Base-by-base conservation (phyloP, 768 basidiomycete genomes). In the Termitomyces heimii region DNA sequence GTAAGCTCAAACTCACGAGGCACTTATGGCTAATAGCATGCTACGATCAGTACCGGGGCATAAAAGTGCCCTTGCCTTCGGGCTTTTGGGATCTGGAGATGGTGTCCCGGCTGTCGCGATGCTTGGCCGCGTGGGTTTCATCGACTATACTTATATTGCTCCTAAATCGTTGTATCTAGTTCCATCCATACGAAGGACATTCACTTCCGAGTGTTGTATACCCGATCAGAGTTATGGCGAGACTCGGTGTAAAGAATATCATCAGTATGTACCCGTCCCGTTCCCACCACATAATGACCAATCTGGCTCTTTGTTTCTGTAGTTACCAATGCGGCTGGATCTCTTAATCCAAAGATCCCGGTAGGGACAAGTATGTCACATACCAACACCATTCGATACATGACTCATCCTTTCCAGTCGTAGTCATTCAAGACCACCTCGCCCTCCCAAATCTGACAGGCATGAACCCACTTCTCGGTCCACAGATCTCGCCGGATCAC, bases 271-370 rank as follows among this genome's bases (percentile, higher is more conserved):
- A 28, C 18, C 16, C 31, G 24, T 5, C 10, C 39, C 8, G 4
- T 29, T 14, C 6, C 18, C 12, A 44, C 16, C 8, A 55, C 26
- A 53, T 26, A 50, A 20, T 48, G 37, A 47, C 45, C 51, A 28
- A 35, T 51, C 24, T 47, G 12, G 32, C 45, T 4, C 16, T 22
- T 18, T 31, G 12, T n/a, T n/a, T 29, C 49, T 22, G 16, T 63
- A 93, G 91, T 94, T 47, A 95, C 93, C 40, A 96, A 95, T 69
- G 94, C 93, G 12, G 82, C 92, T 18, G 93, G 93, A 18, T 86
- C 86, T 3, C 76, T 96, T 7, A 92, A 90, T 65, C 83, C 86
- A 4, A 61, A 73, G 8, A 80, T 92, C 58, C 75, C 84, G 16
- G 86, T 92, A 35, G 93, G 94, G 61, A 93, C 92, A 6, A 88